A percentile compares a stretch with the other conserved stretches of the same genome.
Evolutionary conservation across 2,329 filamentous ascomycete species (phyloP).

Genomic region (Fusarium sp.): DNA sequence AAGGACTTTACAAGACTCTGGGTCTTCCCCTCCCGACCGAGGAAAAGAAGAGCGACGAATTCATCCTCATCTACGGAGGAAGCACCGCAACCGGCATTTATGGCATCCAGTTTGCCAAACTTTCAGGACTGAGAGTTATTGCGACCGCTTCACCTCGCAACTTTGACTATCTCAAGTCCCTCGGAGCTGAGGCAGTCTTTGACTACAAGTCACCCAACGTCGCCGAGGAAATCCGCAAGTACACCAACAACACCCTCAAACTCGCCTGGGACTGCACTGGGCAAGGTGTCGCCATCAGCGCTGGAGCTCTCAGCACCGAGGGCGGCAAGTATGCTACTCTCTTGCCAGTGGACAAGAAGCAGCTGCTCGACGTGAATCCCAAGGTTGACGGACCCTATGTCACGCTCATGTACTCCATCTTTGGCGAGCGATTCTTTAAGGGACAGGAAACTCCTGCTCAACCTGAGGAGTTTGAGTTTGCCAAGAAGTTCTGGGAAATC

Average conservation of each 20-base stretch:
- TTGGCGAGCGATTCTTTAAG: conserved; percentile 15
- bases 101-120: conserved; percentile 57
- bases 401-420: conserved; percentile 23
- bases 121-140: conserved; percentile 53
- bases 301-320: conserved; percentile 8
- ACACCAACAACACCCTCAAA: conserved; percentile 40
- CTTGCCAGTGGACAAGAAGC: background rate
- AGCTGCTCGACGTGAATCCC: conserved; percentile 1
- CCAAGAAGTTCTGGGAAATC: conserved; percentile 12
- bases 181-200: conserved; percentile 59
- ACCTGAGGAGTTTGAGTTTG: conserved; percentile 21
- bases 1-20: conserved; percentile 62
- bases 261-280: conserved; percentile 45
- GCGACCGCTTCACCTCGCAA: conserved; percentile 54
- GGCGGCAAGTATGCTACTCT: conserved; percentile 21
- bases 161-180: conserved; percentile 50
- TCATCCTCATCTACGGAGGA: conserved; percentile 59
- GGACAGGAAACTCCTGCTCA: background rate
- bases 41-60: conserved; percentile 52
- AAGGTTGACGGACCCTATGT: conserved; percentile 14
- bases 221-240: conserved; percentile 44
- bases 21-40: conserved; percentile 59
- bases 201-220: conserved; percentile 55
- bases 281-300: background rate
- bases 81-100: conserved; percentile 69